A percentile compares a stretch with the other conserved stretches of the same genome.
These are phyloP conservation scores for Syzygium grande DNA, from an alignment of 345 rosid genomes.

Conservation along the genomic window DNA sequence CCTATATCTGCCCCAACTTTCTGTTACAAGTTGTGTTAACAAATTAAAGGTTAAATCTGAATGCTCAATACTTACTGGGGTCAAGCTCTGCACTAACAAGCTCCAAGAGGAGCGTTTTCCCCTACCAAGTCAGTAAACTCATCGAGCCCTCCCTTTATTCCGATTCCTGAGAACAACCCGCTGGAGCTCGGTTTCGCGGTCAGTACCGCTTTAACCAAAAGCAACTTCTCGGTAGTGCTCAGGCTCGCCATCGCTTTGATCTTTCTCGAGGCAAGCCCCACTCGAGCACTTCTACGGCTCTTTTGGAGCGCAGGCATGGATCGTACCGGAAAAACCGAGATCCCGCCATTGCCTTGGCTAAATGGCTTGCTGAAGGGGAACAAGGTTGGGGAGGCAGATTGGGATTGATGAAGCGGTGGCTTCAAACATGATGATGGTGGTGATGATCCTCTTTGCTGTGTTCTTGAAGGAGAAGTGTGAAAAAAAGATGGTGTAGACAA, in stretches of 20 bases:
- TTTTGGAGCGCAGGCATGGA: background rate
- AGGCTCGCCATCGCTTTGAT: conserved; percentile 2
- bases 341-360: conserved; percentile 8
- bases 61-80: conserved; percentile 23
- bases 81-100: conserved; percentile 53
- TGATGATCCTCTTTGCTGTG: background rate
- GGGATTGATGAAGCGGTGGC: conserved; percentile 12
- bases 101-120: conserved; percentile 39
- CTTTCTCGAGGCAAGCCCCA: background rate
- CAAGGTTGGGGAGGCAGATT: background rate
- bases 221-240: background rate
- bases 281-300: background rate
- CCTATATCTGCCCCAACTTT: background rate
- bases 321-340: background rate
- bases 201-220: conserved; percentile 22
- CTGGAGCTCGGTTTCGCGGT: conserved; percentile 19
- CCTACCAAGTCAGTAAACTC: conserved; percentile 30
- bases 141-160: conserved; percentile 23
- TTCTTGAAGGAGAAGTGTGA: background rate
- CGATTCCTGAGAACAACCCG: conserved; percentile 17
- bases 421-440: conserved; percentile 23
- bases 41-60: background rate
- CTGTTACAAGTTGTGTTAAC: background rate
- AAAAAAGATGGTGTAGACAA: background rate
- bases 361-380: conserved; percentile 15